phyloP scores from a whole-genome alignment of 2,329 filamentous ascomycete genomes.

The Aspergillus phoenicis region DNA sequence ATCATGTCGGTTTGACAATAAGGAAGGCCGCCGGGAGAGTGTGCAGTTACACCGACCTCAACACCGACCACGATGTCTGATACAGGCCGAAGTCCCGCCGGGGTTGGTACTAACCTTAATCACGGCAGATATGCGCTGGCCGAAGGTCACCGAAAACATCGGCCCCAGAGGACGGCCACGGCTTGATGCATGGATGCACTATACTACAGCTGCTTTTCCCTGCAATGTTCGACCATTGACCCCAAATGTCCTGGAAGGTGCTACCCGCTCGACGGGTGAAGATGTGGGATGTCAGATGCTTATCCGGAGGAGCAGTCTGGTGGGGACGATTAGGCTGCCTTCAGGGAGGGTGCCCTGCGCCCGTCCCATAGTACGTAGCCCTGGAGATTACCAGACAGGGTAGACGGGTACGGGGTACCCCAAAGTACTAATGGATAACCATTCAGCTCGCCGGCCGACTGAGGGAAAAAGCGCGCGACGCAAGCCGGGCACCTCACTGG shows the following conservation, averaged over 20 bases:
- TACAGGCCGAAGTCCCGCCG: conserved; percentile 1
- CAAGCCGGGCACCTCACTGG: neutral
- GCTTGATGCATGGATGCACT: neutral
- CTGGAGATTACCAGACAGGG: neutral
- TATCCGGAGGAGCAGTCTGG: neutral
- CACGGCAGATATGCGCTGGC: neutral
- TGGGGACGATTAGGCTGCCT: neutral
- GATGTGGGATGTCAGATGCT: neutral
- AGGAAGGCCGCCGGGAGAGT: neutral
- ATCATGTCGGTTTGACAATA: conserved; percentile 7
- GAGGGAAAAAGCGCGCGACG: neutral
- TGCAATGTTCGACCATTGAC: neutral
- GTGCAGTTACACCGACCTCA: neutral
- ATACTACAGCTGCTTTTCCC: neutral
- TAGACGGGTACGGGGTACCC: neutral
- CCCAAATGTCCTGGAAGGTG: neutral
- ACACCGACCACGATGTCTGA: neutral
- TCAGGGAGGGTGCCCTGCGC: neutral
- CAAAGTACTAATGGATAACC: neutral
- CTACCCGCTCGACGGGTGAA: neutral
- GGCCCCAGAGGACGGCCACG: neutral
- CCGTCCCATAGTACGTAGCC: neutral
- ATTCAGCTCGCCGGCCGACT: neutral
- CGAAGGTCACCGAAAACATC: conserved; percentile 5
- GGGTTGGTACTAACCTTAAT: neutral